Evolutionary conservation across 1,284 basidiomycete species (phyloP), one percentile per base, ranked within the genome.

Genomic region (Stereum hirsutum): DNA sequence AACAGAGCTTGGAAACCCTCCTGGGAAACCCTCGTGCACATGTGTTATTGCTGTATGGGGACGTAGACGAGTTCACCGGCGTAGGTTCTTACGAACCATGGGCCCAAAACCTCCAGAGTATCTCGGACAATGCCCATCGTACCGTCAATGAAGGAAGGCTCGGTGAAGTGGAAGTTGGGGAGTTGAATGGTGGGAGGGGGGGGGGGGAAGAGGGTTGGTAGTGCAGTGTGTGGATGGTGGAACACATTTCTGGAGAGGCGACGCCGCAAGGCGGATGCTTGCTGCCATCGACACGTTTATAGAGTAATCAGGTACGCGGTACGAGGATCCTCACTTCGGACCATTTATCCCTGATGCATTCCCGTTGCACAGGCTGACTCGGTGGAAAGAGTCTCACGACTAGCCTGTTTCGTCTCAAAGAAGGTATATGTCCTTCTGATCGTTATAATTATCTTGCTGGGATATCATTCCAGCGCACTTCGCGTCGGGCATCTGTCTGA

Each of bases 41-140:
- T 38, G 60, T 88, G n/a, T 65, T 90, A 17, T 48, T 85, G 15
- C 47, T 88, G 1, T 80, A 74, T 46, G 87, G 88, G 0, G 76
- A 83, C 51, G 52, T 52, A 19, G 88, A 91, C 53, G 75, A 89
- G 43, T 90, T 89, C 54, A 88, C 88, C 1, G 59, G 67, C 1
- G 60, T 56, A 1, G 59, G 57, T 8, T 72, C 62, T 30, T 88
- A 88, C 52, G 63, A 69, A 33, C 45, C 49, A 5, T 89, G 85
- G 86, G 59, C 56, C 3, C 52, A 61, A 23, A 55, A 53, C 8
- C 59, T 87, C 11, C 45, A 53, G 34, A 40, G 49, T n/a, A n/a
- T n/a, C n/a, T n/a, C n/a, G n/a, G n/a, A n/a, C n/a, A n/a, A n/a
- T n/a, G n/a, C n/a, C n/a, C n/a, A n/a, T 8, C 49, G 54, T 23